A percentile compares a stretch with the other conserved stretches of the same genome.
Conservation (phyloP, 805 yeast species). For the Brettanomyces sp. region DNA sequence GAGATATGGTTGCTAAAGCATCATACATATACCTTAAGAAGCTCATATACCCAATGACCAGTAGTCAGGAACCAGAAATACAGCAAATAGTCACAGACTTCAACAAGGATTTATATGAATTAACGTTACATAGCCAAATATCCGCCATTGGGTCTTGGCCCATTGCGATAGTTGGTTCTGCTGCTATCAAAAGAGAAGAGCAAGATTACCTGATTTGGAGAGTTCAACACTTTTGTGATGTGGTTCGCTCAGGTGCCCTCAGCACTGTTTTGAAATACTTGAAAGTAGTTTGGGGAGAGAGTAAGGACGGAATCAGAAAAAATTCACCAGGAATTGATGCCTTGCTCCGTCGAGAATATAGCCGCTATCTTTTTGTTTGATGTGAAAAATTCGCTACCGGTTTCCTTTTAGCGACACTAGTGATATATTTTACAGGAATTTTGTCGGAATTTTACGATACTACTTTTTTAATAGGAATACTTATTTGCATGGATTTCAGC, state of each 20-base stretch:
- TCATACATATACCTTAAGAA: slow-evolving; percentile 8
- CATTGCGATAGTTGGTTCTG: slow-evolving; percentile 11
- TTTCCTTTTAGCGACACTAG: no score
- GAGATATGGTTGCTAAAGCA: slow-evolving; percentile 10
- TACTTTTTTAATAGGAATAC: no score
- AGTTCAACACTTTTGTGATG: slow-evolving; percentile 6
- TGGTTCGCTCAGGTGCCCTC: slow-evolving; percentile 7
- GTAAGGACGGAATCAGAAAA: slow-evolving; percentile 1
- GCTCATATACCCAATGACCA: slow-evolving; percentile 6
- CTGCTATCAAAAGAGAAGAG: slow-evolving; percentile 6
- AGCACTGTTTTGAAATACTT: slow-evolving; percentile 6
- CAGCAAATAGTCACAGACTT: slow-evolving; percentile 6
- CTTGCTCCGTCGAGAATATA: background rate
- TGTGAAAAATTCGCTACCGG: background rate
- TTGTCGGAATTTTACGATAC: no score
- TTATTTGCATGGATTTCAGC: no score
- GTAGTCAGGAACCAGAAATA: slow-evolving; percentile 2
- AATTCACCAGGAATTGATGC: slow-evolving; percentile 2
- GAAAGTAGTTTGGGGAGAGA: slow-evolving; percentile 10
- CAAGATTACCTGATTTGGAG: slow-evolving; percentile 9
- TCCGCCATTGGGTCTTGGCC: slow-evolving; percentile 11
- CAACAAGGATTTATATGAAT: slow-evolving; percentile 4
- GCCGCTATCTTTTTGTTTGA: background rate
- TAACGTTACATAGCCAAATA: slow-evolving; percentile 9
- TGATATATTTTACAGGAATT: no score